These are phyloP conservation scores for Mycena venus DNA, from an alignment of 768 basidiomycete species.

Conservation along the genomic window DNA sequence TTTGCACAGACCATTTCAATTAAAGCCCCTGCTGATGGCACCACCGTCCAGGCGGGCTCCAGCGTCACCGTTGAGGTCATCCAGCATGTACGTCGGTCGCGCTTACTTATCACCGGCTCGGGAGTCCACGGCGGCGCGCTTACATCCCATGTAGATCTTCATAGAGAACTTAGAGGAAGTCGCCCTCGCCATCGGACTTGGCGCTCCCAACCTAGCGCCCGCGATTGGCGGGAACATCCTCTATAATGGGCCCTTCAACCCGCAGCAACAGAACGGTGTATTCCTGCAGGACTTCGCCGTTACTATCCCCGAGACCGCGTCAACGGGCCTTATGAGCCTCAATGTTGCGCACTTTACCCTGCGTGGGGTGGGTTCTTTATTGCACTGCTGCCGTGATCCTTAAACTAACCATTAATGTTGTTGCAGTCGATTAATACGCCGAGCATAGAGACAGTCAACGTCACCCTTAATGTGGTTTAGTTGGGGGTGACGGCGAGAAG, in stretches of 20 bases:
- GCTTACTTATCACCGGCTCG: background rate
- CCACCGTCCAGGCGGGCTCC: background rate
- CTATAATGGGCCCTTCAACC: constrained; percentile 11
- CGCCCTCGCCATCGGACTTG: constrained; percentile 10
- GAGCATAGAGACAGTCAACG: background rate
- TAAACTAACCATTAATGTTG: background rate
- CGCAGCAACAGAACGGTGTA: background rate
- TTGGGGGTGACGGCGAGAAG: background rate
- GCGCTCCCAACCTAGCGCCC: background rate
- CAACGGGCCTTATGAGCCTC: background rate
- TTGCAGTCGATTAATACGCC: background rate
- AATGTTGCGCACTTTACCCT: background rate
- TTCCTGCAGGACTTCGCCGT: background rate
- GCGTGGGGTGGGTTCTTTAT: background rate
- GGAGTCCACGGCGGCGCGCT: background rate
- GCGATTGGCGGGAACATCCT: constrained; percentile 5
- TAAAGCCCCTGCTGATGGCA: background rate
- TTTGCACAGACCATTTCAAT: background rate
- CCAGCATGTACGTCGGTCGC: background rate
- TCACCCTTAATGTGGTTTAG: background rate
- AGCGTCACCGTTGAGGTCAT: background rate
- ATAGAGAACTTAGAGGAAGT: background rate
- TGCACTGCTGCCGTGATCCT: background rate
- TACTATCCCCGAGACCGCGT: background rate
- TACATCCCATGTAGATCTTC: background rate